Evolutionary conservation across 2,329 filamentous ascomycete genomes (phyloP).

Genomic region (Sphaerulina vaccinii): DNA sequence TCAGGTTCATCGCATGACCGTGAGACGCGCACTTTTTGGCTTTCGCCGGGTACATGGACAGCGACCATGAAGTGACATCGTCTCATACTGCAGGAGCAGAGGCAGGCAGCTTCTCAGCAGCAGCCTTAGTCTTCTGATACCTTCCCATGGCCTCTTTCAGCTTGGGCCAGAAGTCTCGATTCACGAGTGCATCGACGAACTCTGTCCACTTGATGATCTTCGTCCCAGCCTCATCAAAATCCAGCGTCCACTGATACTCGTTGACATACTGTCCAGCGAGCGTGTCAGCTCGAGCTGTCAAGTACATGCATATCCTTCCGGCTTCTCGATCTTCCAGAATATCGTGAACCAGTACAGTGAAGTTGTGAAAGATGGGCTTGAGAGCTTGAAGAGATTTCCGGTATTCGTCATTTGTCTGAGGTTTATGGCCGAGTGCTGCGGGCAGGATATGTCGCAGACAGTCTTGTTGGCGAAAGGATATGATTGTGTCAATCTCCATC

Average conservation of each 20-base stretch:
- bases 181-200: constrained; percentile 24
- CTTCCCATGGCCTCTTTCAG: constrained; percentile 19
- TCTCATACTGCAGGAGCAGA: background rate
- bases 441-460: constrained; percentile 36
- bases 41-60: too few relatives aligned
- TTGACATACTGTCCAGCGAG: constrained; percentile 24
- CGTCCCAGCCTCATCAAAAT: constrained; percentile 22
- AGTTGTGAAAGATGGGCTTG: constrained; percentile 35
- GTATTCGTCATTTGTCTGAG: constrained; percentile 29
- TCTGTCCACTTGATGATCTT: constrained; percentile 22
- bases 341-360: constrained; percentile 35
- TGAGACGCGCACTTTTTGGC: too few relatives aligned
- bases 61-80: too few relatives aligned
- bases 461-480: constrained; percentile 31
- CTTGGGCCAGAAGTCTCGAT: constrained; percentile 27
- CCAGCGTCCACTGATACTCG: constrained; percentile 27
- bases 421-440: constrained; percentile 26
- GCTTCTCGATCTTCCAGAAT: constrained; percentile 33
- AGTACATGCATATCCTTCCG: constrained; percentile 36
- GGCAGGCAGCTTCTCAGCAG: background rate
- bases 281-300: constrained; percentile 37
- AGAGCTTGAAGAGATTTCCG: constrained; percentile 28
- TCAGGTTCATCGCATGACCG: too few relatives aligned
- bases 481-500: constrained; percentile 34
- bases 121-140: background rate